These are phyloP conservation scores for Aspergillus nomiae DNA, from an alignment of 2,329 filamentous ascomycete species.

Conservation along the genomic window DNA sequence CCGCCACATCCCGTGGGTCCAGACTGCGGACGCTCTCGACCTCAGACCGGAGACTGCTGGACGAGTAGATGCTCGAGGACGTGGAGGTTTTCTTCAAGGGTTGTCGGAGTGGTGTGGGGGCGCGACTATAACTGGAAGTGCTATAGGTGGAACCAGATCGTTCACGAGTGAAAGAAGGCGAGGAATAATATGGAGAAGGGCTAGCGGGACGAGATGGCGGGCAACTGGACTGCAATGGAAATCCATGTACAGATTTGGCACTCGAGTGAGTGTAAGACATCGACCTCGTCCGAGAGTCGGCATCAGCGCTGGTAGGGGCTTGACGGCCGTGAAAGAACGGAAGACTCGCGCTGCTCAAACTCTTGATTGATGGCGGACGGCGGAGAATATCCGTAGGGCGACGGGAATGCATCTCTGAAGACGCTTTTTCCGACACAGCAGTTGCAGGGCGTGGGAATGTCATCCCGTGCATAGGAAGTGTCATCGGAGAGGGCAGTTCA, in stretches of 20 bases:
- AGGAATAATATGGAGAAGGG: slow-evolving; percentile 23
- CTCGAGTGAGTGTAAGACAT: slow-evolving; percentile 22
- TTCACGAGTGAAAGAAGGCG: slow-evolving; percentile 22
- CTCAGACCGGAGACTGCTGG: slow-evolving; percentile 34
- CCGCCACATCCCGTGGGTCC: slow-evolving; percentile 13
- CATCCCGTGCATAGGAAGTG: slow-evolving; percentile 23
- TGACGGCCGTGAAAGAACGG: slow-evolving; percentile 18
- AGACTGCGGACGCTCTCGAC: slow-evolving; percentile 19
- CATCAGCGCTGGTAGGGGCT: slow-evolving; percentile 9
- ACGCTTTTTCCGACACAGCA: slow-evolving; percentile 21
- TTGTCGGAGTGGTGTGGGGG: slow-evolving; percentile 25
- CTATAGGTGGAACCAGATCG: slow-evolving; percentile 28
- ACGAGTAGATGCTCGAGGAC: slow-evolving; percentile 27
- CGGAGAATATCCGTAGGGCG: slow-evolving; percentile 21
- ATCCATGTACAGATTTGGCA: slow-evolving; percentile 18
- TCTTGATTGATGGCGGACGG: slow-evolving; percentile 30
- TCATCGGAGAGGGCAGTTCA: slow-evolving; percentile 18
- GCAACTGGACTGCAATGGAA: slow-evolving; percentile 12
- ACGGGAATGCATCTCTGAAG: slow-evolving; percentile 13
- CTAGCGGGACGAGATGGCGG: slow-evolving; percentile 23
- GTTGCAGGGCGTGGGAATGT: slow-evolving; percentile 28
- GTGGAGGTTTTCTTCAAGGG: slow-evolving; percentile 32
- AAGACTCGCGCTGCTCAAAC: slow-evolving; percentile 24
- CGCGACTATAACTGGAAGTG: slow-evolving; percentile 25
- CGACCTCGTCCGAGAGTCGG: slow-evolving; percentile 19